Base-by-base conservation (phyloP, 306 rosid genomes). In the Acacia confusa region DNA sequence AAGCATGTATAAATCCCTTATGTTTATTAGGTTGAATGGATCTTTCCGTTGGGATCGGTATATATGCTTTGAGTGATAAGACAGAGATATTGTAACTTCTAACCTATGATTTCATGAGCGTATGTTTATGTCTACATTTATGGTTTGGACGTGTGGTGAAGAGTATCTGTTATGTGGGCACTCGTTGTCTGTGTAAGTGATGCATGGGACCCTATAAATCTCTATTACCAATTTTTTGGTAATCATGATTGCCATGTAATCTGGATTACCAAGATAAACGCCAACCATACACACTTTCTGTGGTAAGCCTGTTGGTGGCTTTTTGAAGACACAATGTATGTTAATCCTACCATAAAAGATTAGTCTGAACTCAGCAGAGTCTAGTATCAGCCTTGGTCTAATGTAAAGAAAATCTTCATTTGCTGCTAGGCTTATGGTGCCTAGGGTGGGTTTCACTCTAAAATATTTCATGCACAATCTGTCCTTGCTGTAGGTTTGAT, bases 331-430 rank as follows among this genome's bases (percentile, higher is more conserved):
- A 65, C 66, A 8, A 20, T 34, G 43, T 73, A 9, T 60, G 43
- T 25, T 63, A 80, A 52, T 74, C 76, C 57, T 63, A 16, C 66
- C 66, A 63, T 72, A 24, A 53, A 72, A 80, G 71, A 47, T 66
- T 38, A 66, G 69, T 52, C 58, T 30, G 22, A 67, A 55, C 61
- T 14, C 14, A 20, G 34, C 9, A 58, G 45, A 72, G n/a, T 30
- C 71, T 76, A n/a, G 55, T 82, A 47, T 44, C 24, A 22, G 65
- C 32, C 63, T 36, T 68, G 50, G 28, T 36, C 28, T 60, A 17
- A 57, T 14, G 34, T 4, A 75, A 81, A 30, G 69, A 40, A 81
- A 48, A 75, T 67, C 47, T 67, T 40, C 47, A 74, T 64, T 77
- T 70, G 68, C 20, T 70, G 25, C 60, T 40, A 9, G 27, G 61